Base-by-base conservation (phyloP, 495 filamentous ascomycete species). In the Letharia columbiana region DNA sequence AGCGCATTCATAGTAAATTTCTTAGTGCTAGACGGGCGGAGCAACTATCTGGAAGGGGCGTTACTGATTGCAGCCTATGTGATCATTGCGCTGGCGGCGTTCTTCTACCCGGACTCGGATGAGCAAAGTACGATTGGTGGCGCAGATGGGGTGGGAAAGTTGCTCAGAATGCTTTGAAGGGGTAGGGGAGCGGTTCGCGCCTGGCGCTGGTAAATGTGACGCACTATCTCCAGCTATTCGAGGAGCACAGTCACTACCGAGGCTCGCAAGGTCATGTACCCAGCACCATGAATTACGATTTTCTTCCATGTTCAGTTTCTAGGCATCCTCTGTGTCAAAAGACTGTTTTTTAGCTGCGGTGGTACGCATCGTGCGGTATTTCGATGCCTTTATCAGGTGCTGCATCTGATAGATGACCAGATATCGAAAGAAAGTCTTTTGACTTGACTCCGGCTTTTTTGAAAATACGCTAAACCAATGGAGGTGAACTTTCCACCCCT, bases 1-100 rank as follows among this genome's bases (percentile, higher is more conserved):
- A 90, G 89, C 44, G 87, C 87, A 31, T 96, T 96, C 68, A 91
- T 83, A 35, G 71, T 95, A 70, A 96, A 95, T 74, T 96, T 94
- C 76, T 76, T 96, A 49, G 89, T 96, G 39, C 77, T 96, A 62
- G 92, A 96, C 69, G 92, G 92, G 10, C 76, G 90, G 39, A 91
- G 86, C 66, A 96, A 96, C 73, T 96, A 96, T 69, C 83, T 96
- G 0, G 91, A 96, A 74, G 91, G 92, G 2, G 86, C 87, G 4
- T 75, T 96, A 66, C 78, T 96, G 39, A 88, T 89, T 68, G 89
- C 90, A 0, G 87, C 88, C 13, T 96, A 95, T 76, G 81, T 95
- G 52, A 91, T 91, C 66, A 91, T 92, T 71, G 85, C 83, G 10
- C 76, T 88, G 13, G 82, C 83, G 2, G 83, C 85, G 1, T 88